Percentiles rank a stretch among this genome's conserved stretches.
These are phyloP conservation scores for Trichoderma sp. DNA, from an alignment of 2,329 filamentous ascomycete genomes.

Conservation along the genomic window DNA sequence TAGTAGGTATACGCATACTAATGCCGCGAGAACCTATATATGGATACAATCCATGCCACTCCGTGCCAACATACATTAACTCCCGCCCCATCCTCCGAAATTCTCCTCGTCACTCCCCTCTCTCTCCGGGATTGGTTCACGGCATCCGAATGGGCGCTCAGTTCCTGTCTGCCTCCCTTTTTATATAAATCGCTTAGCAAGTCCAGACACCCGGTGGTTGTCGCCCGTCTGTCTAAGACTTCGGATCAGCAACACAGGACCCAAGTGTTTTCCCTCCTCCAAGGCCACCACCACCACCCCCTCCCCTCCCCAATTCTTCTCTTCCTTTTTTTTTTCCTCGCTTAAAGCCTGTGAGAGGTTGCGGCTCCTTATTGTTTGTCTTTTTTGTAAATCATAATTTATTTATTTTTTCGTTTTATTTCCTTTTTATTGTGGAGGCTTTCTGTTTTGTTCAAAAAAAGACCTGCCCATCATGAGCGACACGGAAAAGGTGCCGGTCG, in stretches of 20 bases:
- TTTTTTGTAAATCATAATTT: slow-evolving; percentile 1
- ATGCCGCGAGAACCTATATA: background rate
- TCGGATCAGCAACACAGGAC: slow-evolving; percentile 10
- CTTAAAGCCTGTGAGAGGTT: slow-evolving; percentile 13
- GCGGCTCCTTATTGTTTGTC: slow-evolving; percentile 11
- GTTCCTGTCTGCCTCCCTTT: background rate
- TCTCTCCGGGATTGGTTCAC: background rate
- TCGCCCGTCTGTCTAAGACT: slow-evolving; percentile 20
- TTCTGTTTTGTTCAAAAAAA: background rate
- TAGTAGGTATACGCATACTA: background rate
- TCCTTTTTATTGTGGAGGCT: background rate
- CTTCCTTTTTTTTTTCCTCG: background rate
- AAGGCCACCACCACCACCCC: slow-evolving; percentile 1
- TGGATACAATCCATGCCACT: background rate
- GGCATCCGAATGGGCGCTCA: background rate
- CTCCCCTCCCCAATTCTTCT: background rate
- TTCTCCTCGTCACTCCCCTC: background rate
- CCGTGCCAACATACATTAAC: background rate
- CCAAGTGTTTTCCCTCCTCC: slow-evolving; percentile 7
- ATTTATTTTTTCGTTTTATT: background rate
- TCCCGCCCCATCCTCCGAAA: background rate
- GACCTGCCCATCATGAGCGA: slow-evolving; percentile 32
- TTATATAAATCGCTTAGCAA: slow-evolving; percentile 15
- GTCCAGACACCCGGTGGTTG: slow-evolving; percentile 13
- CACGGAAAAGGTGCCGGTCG: slow-evolving; percentile 30